Conservation (phyloP, 768 basidiomycete species). For the Russula dissimulans region DNA sequence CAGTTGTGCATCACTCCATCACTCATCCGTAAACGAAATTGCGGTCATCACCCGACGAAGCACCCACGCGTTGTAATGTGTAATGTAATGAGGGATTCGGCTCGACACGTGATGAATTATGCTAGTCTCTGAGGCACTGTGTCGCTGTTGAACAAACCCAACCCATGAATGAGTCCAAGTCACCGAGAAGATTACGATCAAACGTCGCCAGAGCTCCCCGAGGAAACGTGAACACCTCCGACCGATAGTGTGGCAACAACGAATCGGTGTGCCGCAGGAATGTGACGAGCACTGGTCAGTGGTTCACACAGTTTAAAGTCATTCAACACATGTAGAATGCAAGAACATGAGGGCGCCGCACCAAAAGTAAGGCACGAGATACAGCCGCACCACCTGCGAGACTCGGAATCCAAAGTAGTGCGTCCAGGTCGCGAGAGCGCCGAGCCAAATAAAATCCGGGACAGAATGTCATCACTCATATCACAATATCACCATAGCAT, state of each 20-base stretch:
- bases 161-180: constrained; percentile 67
- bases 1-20: constrained; percentile 44
- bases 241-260: constrained; percentile 86
- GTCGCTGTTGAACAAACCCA: constrained; percentile 82
- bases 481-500: neutral
- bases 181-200: constrained; percentile 74
- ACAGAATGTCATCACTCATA: neutral
- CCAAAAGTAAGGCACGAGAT: constrained; percentile 87
- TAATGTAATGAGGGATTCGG: constrained; percentile 95
- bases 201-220: constrained; percentile 90
- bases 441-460: constrained; percentile 70
- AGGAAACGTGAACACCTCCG: constrained; percentile 81
- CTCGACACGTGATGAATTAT: constrained; percentile 85
- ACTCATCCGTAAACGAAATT: too few relatives aligned
- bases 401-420: constrained; percentile 60
- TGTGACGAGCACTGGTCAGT: constrained; percentile 94
- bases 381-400: constrained; percentile 63
- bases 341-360: constrained; percentile 17
- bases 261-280: constrained; percentile 99
- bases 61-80: constrained; percentile 29
- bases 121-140: constrained; percentile 91
- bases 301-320: constrained; percentile 52
- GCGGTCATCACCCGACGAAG: neutral
- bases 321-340: neutral
- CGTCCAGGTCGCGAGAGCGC: constrained; percentile 43